Evolutionary conservation across 257 asterid species (phyloP).

Genomic region (Solanum sparsipilum): DNA sequence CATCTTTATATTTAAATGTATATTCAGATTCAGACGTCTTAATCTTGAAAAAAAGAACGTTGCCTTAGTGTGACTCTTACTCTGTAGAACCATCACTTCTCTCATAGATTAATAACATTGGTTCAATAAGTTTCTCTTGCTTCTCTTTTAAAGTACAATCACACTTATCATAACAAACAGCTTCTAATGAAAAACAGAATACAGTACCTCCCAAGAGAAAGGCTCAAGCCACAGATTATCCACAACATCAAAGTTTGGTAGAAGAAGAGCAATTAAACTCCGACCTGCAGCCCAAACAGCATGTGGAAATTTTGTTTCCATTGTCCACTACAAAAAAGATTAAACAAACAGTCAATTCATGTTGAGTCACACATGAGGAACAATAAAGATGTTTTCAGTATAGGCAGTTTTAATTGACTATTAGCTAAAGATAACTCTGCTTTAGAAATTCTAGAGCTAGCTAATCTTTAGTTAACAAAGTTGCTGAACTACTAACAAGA

Average conservation of each 20-base stretch:
- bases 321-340: conserved; percentile 52
- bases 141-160: neutral
- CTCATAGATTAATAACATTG: neutral
- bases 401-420: neutral
- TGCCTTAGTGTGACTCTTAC: neutral
- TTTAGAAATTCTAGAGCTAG: neutral
- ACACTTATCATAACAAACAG: neutral
- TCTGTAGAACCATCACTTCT: neutral
- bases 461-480: neutral
- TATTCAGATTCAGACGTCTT: neutral
- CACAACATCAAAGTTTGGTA: conserved; percentile 83
- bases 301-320: conserved; percentile 83
- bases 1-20: neutral
- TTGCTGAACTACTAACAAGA: neutral
- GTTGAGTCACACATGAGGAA: neutral
- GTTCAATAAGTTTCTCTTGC: neutral
- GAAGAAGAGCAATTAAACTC: conserved; percentile 73
- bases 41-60: neutral
- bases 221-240: conserved; percentile 95
- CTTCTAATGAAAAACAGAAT: neutral
- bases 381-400: neutral
- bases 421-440: neutral
- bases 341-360: conserved; percentile 5
- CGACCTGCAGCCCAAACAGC: conserved; percentile 99
- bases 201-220: conserved; percentile 84